Conservation (phyloP, 345 rosid genomes). For the Melaleuca alternifolia region DNA sequence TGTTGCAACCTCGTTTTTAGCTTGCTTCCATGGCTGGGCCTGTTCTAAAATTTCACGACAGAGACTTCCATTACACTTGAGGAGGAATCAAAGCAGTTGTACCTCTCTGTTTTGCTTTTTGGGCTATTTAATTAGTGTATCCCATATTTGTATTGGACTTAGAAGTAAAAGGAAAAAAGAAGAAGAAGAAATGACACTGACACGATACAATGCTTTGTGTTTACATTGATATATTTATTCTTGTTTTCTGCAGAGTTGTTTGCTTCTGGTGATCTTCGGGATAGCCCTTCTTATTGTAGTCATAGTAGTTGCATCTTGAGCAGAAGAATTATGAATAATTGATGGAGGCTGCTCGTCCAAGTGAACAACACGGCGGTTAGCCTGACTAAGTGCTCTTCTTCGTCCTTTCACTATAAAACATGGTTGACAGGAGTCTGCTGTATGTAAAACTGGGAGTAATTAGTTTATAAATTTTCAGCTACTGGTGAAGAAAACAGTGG, state of each 20-base stretch:
- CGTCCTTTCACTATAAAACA: not conserved
- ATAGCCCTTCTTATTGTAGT: constrained; percentile 68
- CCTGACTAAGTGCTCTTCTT: not conserved
- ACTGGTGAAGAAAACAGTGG: not conserved
- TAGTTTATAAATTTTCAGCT: not conserved
- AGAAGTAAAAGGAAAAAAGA: not conserved
- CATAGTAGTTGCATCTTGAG: constrained; percentile 61
- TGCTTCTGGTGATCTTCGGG: constrained; percentile 85
- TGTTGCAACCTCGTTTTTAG: not conserved
- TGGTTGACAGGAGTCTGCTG: not conserved
- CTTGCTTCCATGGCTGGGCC: not conserved
- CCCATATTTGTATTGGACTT: not conserved
- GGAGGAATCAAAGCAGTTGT: not conserved
- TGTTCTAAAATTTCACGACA: not conserved
- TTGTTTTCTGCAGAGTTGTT: constrained; percentile 45
- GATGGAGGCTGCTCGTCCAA: not conserved
- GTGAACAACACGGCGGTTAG: not conserved
- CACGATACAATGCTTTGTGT: not conserved
- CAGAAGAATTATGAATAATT: not conserved
- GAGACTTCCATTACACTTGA: not conserved
- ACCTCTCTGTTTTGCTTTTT: not conserved
- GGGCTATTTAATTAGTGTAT: not conserved
- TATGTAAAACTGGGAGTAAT: not conserved
- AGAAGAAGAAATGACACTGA: not conserved
- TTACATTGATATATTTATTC: not conserved